Base-by-base conservation (phyloP, 352 stramenopile species). In the Globisporangium carolinianum region DNA sequence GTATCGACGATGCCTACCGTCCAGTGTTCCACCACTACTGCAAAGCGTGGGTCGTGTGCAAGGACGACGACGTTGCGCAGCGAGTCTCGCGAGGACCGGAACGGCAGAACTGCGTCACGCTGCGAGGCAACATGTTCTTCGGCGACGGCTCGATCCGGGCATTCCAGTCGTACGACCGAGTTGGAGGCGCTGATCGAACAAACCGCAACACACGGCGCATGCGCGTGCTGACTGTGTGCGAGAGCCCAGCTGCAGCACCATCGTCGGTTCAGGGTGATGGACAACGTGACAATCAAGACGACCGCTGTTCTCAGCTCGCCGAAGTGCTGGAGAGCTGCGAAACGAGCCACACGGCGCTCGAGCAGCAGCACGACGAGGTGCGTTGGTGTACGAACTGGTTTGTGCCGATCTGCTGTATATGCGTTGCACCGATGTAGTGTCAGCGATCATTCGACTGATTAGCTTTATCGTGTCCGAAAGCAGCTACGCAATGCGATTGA, bases 91-190 rank as follows among this genome's bases (percentile, higher is more conserved):
- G 12, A 42, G 12, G 24, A 32, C 24, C 24, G 4, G 37, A 18
- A 48, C 12, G 38, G 1, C 57, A 51, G 10, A 63, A 71, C 51
- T 24, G 15, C 45, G 67, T 71, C 4, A 74, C 63, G 11, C 48
- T 69, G 12, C 24, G 48, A 45, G 67, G 67, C 12, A 57, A 74
- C 50, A 15, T 71, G 5, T 74, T 67, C 46, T 69, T 68, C 46
- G 46, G 45, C 5, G 67, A 73, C 49, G 67, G 67, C 1, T 55
- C 63, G 7, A 73, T 73, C 58, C 67, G 67, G 15, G 58, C 63
- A 51, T 57, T 57, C 24, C 52, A 58, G 14, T 37, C 51, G 36
- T n/a, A n/a, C n/a, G 17, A 11, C 24, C 51, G 52, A 55, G 18
- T 4, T 48, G 17, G 5, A 43, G n/a, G 37, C 7, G 39, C 39